Percentiles rank a stretch among this genome's conserved stretches.
phyloP scores from a whole-genome alignment of 2,329 filamentous ascomycete genomes.

The Scedosporium minutisporum region DNA sequence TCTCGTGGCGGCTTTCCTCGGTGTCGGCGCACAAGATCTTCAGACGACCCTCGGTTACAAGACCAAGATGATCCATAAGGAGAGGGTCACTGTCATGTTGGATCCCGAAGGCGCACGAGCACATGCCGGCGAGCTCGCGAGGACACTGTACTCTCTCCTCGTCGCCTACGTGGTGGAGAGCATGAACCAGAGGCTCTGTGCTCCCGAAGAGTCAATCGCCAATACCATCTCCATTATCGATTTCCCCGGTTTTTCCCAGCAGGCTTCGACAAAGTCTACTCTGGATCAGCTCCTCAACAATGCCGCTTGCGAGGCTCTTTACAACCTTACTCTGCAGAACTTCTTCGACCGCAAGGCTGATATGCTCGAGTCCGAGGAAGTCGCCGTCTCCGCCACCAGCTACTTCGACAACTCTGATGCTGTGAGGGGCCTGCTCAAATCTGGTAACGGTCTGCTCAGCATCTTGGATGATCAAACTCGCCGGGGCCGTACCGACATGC shows the following conservation, averaged over 20 bases:
- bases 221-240: conserved; percentile 95
- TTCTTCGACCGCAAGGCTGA: conserved; percentile 95
- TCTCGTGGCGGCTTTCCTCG: conserved; percentile 89
- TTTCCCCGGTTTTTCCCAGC: conserved; percentile 89
- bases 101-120: conserved; percentile 81
- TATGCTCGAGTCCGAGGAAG: conserved; percentile 87
- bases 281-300: conserved; percentile 94
- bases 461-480: conserved; percentile 95
- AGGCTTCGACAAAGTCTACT: conserved; percentile 70
- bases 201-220: conserved; percentile 74
- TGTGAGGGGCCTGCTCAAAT: conserved; percentile 81
- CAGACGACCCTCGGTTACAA: conserved; percentile 89
- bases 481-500: conserved; percentile 77
- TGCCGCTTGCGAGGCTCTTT: conserved; percentile 81
- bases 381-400: conserved; percentile 79
- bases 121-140: conserved; percentile 88
- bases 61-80: conserved; percentile 90
- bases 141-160: conserved; percentile 85
- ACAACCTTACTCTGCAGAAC: conserved; percentile 86
- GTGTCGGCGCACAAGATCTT: conserved; percentile 69
- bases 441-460: conserved; percentile 83
- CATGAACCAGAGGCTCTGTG: conserved; percentile 83
- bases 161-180: conserved; percentile 90
- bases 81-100: conserved; percentile 97
- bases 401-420: conserved; percentile 98